Evolutionary conservation across 2,329 filamentous ascomycete species (phyloP).

Genomic region (Nemania sp.): DNA sequence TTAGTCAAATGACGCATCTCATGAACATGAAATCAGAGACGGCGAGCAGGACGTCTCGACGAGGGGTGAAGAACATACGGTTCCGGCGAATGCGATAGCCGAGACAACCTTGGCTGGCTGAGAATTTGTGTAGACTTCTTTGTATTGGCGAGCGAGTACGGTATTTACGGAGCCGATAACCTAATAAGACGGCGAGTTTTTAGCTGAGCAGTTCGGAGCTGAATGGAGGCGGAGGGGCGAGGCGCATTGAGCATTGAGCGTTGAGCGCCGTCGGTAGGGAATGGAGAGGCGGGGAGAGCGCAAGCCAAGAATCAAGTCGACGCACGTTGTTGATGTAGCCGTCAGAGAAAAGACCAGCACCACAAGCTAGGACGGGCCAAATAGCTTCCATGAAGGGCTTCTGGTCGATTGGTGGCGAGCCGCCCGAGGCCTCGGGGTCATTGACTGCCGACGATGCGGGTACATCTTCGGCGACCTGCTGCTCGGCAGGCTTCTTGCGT

Average conservation of each 20-base stretch:
- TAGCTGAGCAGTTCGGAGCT: neutral
- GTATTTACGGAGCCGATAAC: conserved; percentile 91
- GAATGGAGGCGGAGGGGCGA: conserved; percentile 32
- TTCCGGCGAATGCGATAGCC: conserved; percentile 87
- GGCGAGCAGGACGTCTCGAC: neutral
- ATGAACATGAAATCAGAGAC: neutral
- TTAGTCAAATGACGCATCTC: conserved; percentile 11
- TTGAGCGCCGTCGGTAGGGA: neutral
- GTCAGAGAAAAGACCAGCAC: conserved; percentile 90
- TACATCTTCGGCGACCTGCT: conserved; percentile 32
- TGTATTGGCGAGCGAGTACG: conserved; percentile 77
- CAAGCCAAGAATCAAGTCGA: neutral
- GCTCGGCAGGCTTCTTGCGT: conserved; percentile 41
- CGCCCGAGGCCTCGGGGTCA: conserved; percentile 37
- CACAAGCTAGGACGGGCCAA: conserved; percentile 85
- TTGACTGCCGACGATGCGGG: conserved; percentile 23
- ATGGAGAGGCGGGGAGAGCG: neutral
- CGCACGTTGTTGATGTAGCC: conserved; percentile 89
- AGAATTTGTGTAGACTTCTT: conserved; percentile 74
- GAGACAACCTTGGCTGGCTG: conserved; percentile 79
- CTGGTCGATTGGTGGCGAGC: conserved; percentile 43
- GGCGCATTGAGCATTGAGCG: no score
- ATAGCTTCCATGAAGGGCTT: conserved; percentile 51
- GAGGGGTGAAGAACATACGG: conserved; percentile 51
- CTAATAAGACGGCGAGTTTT: conserved; percentile 54